Evolutionary conservation across 139 green algal genomes (phyloP).

Genomic region (Picochlorum costavermella): DNA sequence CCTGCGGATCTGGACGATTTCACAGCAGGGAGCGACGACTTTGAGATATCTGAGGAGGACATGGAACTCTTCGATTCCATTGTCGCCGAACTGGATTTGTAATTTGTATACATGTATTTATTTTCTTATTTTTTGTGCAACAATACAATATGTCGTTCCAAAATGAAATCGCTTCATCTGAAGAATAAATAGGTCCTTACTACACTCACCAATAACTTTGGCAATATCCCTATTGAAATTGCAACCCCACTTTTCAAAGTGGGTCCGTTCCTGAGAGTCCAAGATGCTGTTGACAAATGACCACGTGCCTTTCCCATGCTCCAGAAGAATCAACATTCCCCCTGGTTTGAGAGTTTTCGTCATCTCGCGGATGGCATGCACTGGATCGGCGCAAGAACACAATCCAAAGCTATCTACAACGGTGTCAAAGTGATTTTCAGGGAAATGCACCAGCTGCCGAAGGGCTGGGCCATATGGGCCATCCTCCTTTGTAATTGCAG

Average conservation of each 20-base stretch:
- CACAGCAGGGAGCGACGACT: neutral
- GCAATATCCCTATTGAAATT: conserved; percentile 70
- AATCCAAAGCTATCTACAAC: conserved; percentile 75
- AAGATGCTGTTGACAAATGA: conserved; percentile 44
- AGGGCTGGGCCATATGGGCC: conserved; percentile 6
- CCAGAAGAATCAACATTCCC: conserved; percentile 50
- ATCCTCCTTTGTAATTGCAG: conserved; percentile 8
- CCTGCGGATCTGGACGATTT: neutral
- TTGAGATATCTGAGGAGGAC: conserved; percentile 3
- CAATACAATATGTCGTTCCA: conserved; percentile 58
- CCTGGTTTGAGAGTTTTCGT: conserved; percentile 38
- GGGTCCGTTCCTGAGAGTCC: conserved; percentile 28
- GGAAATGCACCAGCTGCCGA: conserved; percentile 24
- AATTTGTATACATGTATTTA: neutral
- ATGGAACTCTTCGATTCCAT: conserved; percentile 1
- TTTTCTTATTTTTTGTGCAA: conserved; percentile 24
- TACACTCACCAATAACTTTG: conserved; percentile 43
- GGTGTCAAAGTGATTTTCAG: conserved; percentile 47
- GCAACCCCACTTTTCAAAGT: conserved; percentile 66
- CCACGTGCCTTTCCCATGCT: conserved; percentile 46
- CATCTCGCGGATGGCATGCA: conserved; percentile 40
- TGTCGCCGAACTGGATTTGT: neutral
- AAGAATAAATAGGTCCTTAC: conserved; percentile 41
- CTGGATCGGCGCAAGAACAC: conserved; percentile 48
- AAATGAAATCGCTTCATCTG: conserved; percentile 53